phyloP scores from a whole-genome alignment of 257 asterid genomes.

The Echites panduratus region DNA sequence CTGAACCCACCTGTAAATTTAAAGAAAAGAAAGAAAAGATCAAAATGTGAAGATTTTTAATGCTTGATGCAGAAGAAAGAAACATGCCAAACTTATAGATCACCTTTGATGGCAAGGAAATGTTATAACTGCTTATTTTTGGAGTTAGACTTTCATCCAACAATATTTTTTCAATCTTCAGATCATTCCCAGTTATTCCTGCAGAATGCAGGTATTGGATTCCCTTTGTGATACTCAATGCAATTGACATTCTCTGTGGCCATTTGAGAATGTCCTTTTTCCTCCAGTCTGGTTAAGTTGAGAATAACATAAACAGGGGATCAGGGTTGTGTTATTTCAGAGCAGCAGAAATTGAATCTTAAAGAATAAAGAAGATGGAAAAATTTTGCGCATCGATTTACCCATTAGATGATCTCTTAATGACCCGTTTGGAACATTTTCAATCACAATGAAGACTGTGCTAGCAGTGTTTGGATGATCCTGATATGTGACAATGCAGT shows the following conservation, averaged over 20 bases:
- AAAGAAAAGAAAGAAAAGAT: neutral
- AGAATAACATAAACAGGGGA: conserved; percentile 5
- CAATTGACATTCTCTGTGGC: conserved; percentile 88
- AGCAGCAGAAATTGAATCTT: neutral
- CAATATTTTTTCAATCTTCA: conserved; percentile 64
- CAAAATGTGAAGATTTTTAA: neutral
- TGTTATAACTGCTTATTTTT: conserved; percentile 73
- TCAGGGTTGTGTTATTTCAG: neutral
- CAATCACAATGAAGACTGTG: conserved; percentile 76
- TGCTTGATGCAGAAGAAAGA: neutral
- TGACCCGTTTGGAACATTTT: conserved; percentile 62
- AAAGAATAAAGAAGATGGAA: neutral
- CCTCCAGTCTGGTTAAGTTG: conserved; percentile 63
- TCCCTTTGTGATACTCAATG: conserved; percentile 83
- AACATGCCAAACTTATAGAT: neutral
- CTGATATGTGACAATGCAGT: conserved; percentile 80
- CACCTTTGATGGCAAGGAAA: conserved; percentile 71
- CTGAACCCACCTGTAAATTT: conserved; percentile 49
- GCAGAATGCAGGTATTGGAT: conserved; percentile 78
- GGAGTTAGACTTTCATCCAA: conserved; percentile 73
- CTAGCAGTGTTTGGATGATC: conserved; percentile 81
- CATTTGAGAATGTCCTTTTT: conserved; percentile 75
- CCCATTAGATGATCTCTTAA: conserved; percentile 74
- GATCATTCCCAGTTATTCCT: conserved; percentile 68
- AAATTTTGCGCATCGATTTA: conserved; percentile 16